Base-by-base conservation (phyloP, 1,139 yeast species). In the Zygoascus hellenicus region DNA sequence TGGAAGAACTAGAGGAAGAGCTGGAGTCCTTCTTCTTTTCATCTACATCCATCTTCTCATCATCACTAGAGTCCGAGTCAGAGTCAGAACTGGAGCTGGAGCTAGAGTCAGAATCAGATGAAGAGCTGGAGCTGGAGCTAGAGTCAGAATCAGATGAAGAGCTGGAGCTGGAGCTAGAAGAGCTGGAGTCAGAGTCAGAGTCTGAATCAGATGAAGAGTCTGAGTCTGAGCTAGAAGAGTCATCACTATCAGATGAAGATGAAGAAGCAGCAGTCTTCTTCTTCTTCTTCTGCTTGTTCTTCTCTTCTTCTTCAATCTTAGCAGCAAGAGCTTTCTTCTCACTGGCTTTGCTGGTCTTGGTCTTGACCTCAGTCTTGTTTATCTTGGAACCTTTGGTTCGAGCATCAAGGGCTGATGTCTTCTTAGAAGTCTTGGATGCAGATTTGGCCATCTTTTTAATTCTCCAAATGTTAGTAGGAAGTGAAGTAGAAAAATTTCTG, bases 151-250 rank as follows among this genome's bases (percentile, higher is more conserved):
- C 47, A 33, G 47, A 42, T 22, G 33, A 30, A 36, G 61, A 54
- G 16, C 38, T 48, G 28, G 53, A 46, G 38, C 46, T 48, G 33
- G 56, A 49, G 33, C 49, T 51, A 35, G 51, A 43, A 48, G 51
- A 43, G 48, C 47, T 69, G 39, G 70, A 60, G 53, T 58, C 65
- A 41, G 55, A 48, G 43, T 48, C 70, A 40, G 69, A 62, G 51
- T 58, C 65, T 38, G 70, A 61, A 38, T 63, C 68, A 44, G 54
- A 47, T 2, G 38, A 36, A 39, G 55, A 53, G 45, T 54, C 60
- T 36, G 70, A 64, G 33, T 58, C 59, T 29, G 62, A 60, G 40
- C 56, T 58, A 44, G 64, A 55, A 46, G 59, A 16, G 13, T 34
- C 41, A 15, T 22, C 26, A 22, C 26, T 22, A 7, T 22, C 26